A percentile compares a stretch with the other conserved stretches of the same genome.
These are phyloP conservation scores for Chrysoporthe cubensis DNA, from an alignment of 2,329 filamentous ascomycete genomes.

Conservation along the genomic window DNA sequence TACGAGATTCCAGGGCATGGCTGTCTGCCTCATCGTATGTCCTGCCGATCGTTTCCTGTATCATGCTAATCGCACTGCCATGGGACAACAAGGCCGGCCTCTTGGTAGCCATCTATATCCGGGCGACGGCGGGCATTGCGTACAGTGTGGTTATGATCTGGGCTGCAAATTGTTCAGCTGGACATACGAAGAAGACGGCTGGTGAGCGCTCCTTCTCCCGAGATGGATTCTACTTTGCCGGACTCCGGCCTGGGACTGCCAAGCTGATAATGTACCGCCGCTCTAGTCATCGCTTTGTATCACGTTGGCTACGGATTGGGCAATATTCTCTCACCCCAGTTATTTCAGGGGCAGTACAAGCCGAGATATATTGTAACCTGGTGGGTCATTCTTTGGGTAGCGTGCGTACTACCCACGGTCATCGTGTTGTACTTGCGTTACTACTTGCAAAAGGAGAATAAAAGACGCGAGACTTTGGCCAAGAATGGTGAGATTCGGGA, in stretches of 20 bases:
- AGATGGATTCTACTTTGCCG: not conserved
- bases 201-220: slow-evolving; percentile 5
- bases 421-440: slow-evolving; percentile 45
- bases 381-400: slow-evolving; percentile 39
- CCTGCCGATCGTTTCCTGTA: slow-evolving; percentile 41
- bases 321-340: slow-evolving; percentile 39
- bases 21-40: slow-evolving; percentile 34
- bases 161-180: slow-evolving; percentile 42
- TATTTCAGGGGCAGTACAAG: slow-evolving; percentile 34
- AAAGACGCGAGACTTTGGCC: slow-evolving; percentile 39
- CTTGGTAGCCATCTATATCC: slow-evolving; percentile 43
- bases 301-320: slow-evolving; percentile 38
- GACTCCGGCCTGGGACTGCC: not conserved
- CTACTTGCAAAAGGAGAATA: slow-evolving; percentile 46
- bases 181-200: slow-evolving; percentile 46
- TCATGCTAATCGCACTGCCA: slow-evolving; percentile 41
- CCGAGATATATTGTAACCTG: slow-evolving; percentile 38
- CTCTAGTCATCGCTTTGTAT: slow-evolving; percentile 38
- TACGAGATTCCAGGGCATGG: slow-evolving; percentile 22
- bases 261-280: not conserved
- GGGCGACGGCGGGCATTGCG: slow-evolving; percentile 41
- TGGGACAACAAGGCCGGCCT: slow-evolving; percentile 45
- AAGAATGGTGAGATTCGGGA: slow-evolving; percentile 31
- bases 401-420: slow-evolving; percentile 43
- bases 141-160: slow-evolving; percentile 46